Base-by-base conservation (phyloP, 495 filamentous ascomycete species). In the Neurospora sp. region DNA sequence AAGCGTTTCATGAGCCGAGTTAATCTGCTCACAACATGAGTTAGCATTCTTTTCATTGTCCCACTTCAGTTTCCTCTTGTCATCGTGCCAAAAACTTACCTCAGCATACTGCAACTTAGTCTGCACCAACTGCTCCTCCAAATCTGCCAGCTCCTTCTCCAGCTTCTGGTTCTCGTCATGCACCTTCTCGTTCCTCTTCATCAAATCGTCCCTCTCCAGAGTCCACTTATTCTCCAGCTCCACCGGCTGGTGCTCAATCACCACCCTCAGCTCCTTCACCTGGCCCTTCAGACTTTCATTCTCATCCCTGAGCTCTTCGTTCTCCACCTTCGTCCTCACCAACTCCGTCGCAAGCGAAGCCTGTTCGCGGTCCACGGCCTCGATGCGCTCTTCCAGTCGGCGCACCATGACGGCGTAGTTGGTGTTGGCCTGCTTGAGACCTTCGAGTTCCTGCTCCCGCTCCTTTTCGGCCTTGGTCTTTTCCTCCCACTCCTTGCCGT, bases 91-190 rank as follows among this genome's bases (percentile, higher is more conserved):
- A 14, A 35, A 46, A 83, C 88, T 81, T 88, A 98, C 96, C 91
- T 97, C 93, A 39, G 96, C 96, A 84, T 92, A 92, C 76, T 88
- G 87, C 94, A 99, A 93, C 87, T 99, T 99, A 1, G 94, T 94
- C 77, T 91, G 88, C 73, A 99, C 96, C 69, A 99, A 83, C 77
- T 91, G 90, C 82, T 95, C 94, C 86, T 98, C 96, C 88, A 99
- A 96, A 72, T 98, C 96, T 39, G 88, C 88, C 88, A 96, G 89
- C 78, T 93, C 91, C 82, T 97, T 97, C 80, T 97, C 94, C 77
- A 99, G 84, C 41, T 84, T 86, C 71, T 92, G 88, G 76, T 98
- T 98, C 85, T 97, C 94, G 70, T 97, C 94, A 78, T 98, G 95
- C 20, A 98, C 95, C 77, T 96, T 94, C 38, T 91, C 86, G 78